Conservation (phyloP, 1,284 basidiomycete species). For the Phylloporus sp. region DNA sequence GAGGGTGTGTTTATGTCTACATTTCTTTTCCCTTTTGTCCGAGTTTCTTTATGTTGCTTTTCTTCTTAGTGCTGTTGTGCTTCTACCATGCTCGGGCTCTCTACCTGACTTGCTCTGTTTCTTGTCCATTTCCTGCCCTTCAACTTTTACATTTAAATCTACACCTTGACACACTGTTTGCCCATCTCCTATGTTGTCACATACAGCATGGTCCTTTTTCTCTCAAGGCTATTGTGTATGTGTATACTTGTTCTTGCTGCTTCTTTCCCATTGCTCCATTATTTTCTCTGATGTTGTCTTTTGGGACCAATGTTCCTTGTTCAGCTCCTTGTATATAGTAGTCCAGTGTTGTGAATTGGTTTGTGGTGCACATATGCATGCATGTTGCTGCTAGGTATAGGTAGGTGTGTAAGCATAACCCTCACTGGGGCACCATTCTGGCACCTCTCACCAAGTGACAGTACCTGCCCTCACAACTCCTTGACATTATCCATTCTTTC, state of each 20-base stretch:
- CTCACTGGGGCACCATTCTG: no score
- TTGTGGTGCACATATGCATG: no score
- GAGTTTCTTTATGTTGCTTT: background rate
- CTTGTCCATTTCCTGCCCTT: background rate
- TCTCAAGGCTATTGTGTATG: no score
- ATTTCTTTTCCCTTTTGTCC: background rate
- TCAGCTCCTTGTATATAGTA: no score
- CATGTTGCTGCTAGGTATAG: no score
- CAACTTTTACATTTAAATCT: background rate
- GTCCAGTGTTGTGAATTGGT: no score
- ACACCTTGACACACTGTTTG: background rate
- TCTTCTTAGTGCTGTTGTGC: background rate
- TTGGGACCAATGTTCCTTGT: no score
- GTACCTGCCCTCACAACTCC: slow-evolving; percentile 15
- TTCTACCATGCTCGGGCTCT: background rate
- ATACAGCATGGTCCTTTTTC: background rate
- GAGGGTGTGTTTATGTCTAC: slow-evolving; percentile 1
- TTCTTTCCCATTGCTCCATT: no score
- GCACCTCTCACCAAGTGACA: slow-evolving; percentile 21
- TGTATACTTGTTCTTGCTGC: no score
- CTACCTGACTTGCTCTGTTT: background rate
- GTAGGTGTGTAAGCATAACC: no score
- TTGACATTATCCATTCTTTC: slow-evolving; percentile 21
- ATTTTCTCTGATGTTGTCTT: no score
- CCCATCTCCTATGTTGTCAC: slow-evolving; percentile 13